A percentile compares a stretch with the other conserved stretches of the same genome.
Conservation (phyloP, 805 yeast species). For the Torulaspora maleeae region DNA sequence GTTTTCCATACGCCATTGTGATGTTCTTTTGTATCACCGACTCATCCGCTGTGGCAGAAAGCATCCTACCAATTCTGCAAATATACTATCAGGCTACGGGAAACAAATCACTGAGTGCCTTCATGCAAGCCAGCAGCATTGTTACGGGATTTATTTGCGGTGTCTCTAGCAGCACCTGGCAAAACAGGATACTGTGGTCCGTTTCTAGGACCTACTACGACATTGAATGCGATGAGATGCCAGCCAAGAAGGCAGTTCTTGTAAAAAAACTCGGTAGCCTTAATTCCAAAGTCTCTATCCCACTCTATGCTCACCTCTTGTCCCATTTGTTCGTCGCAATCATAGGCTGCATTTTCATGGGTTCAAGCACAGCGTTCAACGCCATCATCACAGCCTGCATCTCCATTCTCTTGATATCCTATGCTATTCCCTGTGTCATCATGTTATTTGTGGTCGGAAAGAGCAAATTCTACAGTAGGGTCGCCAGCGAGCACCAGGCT, state of each 20-base stretch:
- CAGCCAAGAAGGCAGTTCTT: not conserved
- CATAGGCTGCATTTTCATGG: slow-evolving; percentile 59
- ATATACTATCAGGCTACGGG: slow-evolving; percentile 55
- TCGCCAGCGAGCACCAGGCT: slow-evolving; percentile 1
- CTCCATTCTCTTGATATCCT: slow-evolving; percentile 53
- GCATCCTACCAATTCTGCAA: slow-evolving; percentile 56
- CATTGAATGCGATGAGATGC: slow-evolving; percentile 42
- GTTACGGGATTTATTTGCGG: slow-evolving; percentile 55
- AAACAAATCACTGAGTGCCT: slow-evolving; percentile 51
- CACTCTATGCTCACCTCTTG: slow-evolving; percentile 55
- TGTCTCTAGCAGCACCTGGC: slow-evolving; percentile 63
- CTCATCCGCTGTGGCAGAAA: slow-evolving; percentile 43
- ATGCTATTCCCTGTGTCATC: slow-evolving; percentile 51
- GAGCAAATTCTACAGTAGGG: slow-evolving; percentile 20
- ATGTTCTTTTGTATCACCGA: slow-evolving; percentile 58
- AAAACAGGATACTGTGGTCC: slow-evolving; percentile 63
- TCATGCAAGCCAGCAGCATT: slow-evolving; percentile 46
- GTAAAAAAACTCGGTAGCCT: slow-evolving; percentile 30
- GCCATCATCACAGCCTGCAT: slow-evolving; percentile 60
- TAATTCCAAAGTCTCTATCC: slow-evolving; percentile 46
- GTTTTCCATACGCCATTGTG: slow-evolving; percentile 43
- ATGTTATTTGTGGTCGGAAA: slow-evolving; percentile 44
- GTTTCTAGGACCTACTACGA: slow-evolving; percentile 62
- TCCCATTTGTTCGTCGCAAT: slow-evolving; percentile 50
- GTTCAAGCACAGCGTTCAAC: slow-evolving; percentile 62